These are phyloP conservation scores for Solanum medicagineum DNA, from an alignment of 257 asterid genomes.

Conservation along the genomic window DNA sequence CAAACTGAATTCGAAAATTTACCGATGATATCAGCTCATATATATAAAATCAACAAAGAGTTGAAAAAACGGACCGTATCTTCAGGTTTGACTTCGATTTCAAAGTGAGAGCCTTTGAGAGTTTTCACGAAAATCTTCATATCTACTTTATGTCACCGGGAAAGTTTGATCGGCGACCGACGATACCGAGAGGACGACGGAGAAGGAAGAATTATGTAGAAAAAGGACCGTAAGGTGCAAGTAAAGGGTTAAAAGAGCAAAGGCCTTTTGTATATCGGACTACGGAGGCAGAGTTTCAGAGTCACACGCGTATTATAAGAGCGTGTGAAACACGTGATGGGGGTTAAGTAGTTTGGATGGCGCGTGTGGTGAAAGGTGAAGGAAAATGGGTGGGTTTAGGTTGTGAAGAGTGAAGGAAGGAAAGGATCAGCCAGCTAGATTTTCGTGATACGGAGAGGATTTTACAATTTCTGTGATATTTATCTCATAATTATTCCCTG, in stretches of 20 bases:
- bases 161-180: background rate
- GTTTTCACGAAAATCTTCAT: slow-evolving; percentile 35
- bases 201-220: background rate
- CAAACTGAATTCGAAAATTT: background rate
- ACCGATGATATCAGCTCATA: background rate
- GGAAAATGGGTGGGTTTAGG: background rate
- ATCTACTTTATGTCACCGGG: background rate
- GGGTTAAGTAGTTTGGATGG: background rate
- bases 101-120: slow-evolving; percentile 26
- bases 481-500: background rate
- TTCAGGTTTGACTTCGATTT: slow-evolving; percentile 20
- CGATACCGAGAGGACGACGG: background rate
- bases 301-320: background rate
- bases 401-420: background rate
- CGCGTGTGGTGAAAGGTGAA: background rate
- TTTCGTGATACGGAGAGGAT: background rate
- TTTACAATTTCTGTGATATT: background rate
- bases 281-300: background rate
- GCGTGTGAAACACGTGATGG: background rate
- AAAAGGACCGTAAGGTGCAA: background rate
- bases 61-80: slow-evolving; percentile 6
- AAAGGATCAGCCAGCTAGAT: background rate
- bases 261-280: background rate
- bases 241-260: background rate
- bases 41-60: background rate